Evolutionary conservation across 2,329 filamentous ascomycete genomes (phyloP), one percentile per base, ranked within the genome.

Genomic region (Penicillium oxalicum): DNA sequence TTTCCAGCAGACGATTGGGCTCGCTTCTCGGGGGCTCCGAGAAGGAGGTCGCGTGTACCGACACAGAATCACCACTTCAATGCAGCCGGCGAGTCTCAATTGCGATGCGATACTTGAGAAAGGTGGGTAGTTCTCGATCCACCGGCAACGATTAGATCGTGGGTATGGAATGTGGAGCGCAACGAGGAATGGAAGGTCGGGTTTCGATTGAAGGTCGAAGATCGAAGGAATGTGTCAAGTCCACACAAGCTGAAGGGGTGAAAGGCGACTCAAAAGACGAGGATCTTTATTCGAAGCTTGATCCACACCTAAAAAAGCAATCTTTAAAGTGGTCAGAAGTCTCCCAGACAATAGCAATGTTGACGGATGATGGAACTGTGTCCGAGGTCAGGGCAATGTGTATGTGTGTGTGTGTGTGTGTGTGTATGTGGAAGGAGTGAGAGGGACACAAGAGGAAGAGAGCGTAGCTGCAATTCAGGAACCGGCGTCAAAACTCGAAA

Each of bases 11-110:
- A 50, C 41, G 35, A 38, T 51, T 47, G 42, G 53, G 56, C 68
- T 70, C 69, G 52, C 68, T 70, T 64, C 69, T 70, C 69, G 67
- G 64, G 29, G 11, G 40, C 61, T 55, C 66, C 67, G 67, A 69
- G 65, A 69, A 70, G 66, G 67, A 70, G 68, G 54, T 27, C 39
- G 44, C 37, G 44, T 43, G 43, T 43, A 27, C 18, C 33, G 48
- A 13, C 9, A 37, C 7, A 40, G 44, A 47, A 24, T 48, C 54
- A 52, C 29, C 50, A 5, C 44, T 38, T 40, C 24, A 36, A 11
- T n/a, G n/a, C 32, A 35, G n/a, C 33, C 28, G 45, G 47, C 45
- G 9, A 8, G 5, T 44, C 28, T 46, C 45, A 40, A 41, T 26
- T 7, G 26, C 34, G 18, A 28, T 44, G 45, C 36, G 24, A 40